Conservation (phyloP, 1,139 yeast genomes). For the Candida anutae region DNA sequence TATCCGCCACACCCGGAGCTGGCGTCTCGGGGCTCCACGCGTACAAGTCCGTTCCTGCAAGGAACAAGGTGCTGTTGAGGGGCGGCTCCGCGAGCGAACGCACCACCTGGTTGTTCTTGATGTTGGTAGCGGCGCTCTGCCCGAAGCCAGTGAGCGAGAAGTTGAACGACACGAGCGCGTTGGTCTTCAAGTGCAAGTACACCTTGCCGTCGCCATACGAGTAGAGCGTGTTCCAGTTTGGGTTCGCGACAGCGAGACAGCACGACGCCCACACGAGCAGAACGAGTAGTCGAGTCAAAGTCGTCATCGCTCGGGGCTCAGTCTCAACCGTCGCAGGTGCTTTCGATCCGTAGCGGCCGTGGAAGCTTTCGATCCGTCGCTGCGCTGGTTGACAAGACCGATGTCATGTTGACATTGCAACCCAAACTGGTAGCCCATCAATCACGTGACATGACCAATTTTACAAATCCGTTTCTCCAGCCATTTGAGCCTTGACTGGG, state of each 20-base stretch:
- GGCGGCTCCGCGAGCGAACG: slow-evolving; percentile 25
- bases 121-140: slow-evolving; percentile 1
- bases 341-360: no score
- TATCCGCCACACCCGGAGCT: slow-evolving; percentile 18
- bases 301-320: no score
- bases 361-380: no score
- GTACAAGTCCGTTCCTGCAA: slow-evolving; percentile 23
- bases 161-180: slow-evolving; percentile 28
- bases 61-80: slow-evolving; percentile 22
- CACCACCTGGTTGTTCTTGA: slow-evolving; percentile 13
- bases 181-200: slow-evolving; percentile 29
- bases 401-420: no score
- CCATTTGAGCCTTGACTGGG: no score
- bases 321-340: no score
- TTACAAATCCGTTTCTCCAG: no score
- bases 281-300: no score
- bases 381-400: no score
- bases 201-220: slow-evolving; percentile 26
- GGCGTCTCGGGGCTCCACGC: neutral
- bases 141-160: slow-evolving; percentile 27
- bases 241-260: neutral
- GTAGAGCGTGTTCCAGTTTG: slow-evolving; percentile 29
- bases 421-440: no score
- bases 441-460: no score
- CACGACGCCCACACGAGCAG: no score